Percentiles rank a stretch among this genome's conserved stretches.
Evolutionary conservation across 306 rosid genomes (phyloP).

Genomic region (Medicago arabica): DNA sequence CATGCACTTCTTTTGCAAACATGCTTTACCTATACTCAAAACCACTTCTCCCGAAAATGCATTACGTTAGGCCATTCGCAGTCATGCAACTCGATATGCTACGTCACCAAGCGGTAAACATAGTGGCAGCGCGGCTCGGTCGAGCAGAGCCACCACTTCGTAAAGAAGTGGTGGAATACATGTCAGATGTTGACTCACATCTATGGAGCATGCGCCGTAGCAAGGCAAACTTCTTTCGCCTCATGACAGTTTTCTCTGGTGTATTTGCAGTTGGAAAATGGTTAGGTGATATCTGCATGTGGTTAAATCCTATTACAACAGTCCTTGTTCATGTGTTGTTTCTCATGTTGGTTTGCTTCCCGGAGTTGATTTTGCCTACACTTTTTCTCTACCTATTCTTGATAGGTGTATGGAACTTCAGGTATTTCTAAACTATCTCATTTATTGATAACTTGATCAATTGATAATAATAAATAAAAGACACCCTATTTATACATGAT

Average conservation of each 20-base stretch:
- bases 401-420: slow-evolving; percentile 53
- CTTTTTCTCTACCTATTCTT: slow-evolving; percentile 51
- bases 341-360: slow-evolving; percentile 55
- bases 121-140: slow-evolving; percentile 49
- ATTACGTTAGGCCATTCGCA: slow-evolving; percentile 49
- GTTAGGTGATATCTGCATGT: slow-evolving; percentile 52
- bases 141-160: slow-evolving; percentile 58
- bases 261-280: slow-evolving; percentile 50
- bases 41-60: slow-evolving; percentile 55
- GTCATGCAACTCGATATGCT: slow-evolving; percentile 56
- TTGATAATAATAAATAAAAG: neutral
- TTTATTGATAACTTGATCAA: neutral
- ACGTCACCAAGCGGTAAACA: slow-evolving; percentile 53
- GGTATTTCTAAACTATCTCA: slow-evolving; percentile 9
- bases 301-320: slow-evolving; percentile 54
- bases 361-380: slow-evolving; percentile 50
- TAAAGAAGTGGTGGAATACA: slow-evolving; percentile 55
- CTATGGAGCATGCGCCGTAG: slow-evolving; percentile 57
- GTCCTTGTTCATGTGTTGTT: slow-evolving; percentile 50
- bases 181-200: slow-evolving; percentile 57
- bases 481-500: no score
- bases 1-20: slow-evolving; percentile 53
- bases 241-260: slow-evolving; percentile 52
- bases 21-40: slow-evolving; percentile 54
- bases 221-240: slow-evolving; percentile 51